Base-by-base conservation (phyloP, 2,329 filamentous ascomycete species). In the Fusarium setosum region DNA sequence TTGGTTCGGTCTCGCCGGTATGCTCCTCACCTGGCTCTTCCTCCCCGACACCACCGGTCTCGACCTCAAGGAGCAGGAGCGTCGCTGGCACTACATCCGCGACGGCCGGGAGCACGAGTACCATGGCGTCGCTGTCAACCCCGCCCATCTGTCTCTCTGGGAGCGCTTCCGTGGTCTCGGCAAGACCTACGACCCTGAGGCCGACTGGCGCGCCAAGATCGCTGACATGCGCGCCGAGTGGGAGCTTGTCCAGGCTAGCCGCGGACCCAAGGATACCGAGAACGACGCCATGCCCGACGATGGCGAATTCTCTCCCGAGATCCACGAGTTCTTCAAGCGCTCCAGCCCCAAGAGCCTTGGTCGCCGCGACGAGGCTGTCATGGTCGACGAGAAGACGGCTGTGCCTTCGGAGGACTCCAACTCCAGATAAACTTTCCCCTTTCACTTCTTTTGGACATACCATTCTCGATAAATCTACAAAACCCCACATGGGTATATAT, bases 31-130 rank as follows among this genome's bases (percentile, higher is more conserved):
- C 40, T 89, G 82, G 69, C 68, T 96, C 72, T 98, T 93, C 86
- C 89, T 98, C 29, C 95, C 95, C n/a, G 95, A 98, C 77, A 98
- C 95, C 72, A 97, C 94, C 10, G 95, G 95, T 56, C 91, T 98
- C 35, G 95, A 98, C 76, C 89, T 98, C 65, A 97, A 97, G 85
- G 95, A 98, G 80, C 94, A 97, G 81, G 95, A 98, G 81, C 92
- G 95, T 67, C 90, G 95, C 73, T 98, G 95, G 94, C 81, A 85
- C 56, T 97, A 91, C 80, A 93, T 98, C 76, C 90, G 93, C 60
- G 83, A 88, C 4, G 94, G 93, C 63, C 88, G 89, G 61, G 90
- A 90, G 69, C 64, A 88, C 26, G 93, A 97, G 47, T 98, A 98
- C 83, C 94, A 97, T 80, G 95, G 95, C 68, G 90, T 97, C 53